phyloP scores from a whole-genome alignment of 2,329 filamentous ascomycete species.

The Fusarium virguliforme region DNA sequence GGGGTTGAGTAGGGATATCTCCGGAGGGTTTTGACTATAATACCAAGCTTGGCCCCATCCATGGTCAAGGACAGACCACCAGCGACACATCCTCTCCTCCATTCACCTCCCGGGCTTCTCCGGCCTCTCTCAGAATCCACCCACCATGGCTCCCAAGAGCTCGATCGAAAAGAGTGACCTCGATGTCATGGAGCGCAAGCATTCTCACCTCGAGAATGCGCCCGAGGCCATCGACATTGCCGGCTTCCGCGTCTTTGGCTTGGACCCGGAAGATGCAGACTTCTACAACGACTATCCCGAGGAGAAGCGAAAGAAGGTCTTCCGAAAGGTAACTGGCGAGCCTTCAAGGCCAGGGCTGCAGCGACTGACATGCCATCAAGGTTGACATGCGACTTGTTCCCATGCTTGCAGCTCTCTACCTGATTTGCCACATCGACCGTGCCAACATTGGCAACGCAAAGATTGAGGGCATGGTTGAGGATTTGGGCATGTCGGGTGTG shows the following conservation, averaged over 20 bases:
- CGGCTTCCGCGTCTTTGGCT: slow-evolving; percentile 44
- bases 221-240: slow-evolving; percentile 43
- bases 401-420: slow-evolving; percentile 70
- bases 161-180: slow-evolving; percentile 48
- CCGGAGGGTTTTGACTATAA: slow-evolving; percentile 36
- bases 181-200: slow-evolving; percentile 37
- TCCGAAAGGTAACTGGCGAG: slow-evolving; percentile 33
- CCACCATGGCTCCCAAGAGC: slow-evolving; percentile 38
- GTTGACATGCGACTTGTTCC: slow-evolving; percentile 58
- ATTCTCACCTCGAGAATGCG: slow-evolving; percentile 36
- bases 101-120: neutral
- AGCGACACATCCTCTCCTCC: slow-evolving; percentile 12
- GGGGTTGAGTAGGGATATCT: slow-evolving; percentile 17
- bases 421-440: slow-evolving; percentile 71
- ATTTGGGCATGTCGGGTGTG: slow-evolving; percentile 66
- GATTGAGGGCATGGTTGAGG: slow-evolving; percentile 59
- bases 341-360: neutral
- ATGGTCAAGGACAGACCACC: slow-evolving; percentile 12
- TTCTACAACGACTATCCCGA: slow-evolving; percentile 45
- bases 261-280: slow-evolving; percentile 46
- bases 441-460: slow-evolving; percentile 70
- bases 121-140: neutral
- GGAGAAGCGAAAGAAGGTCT: slow-evolving; percentile 45
- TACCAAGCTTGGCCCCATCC: slow-evolving; percentile 23
- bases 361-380: slow-evolving; percentile 16